Base-by-base conservation (phyloP, 306 rosid species). In the Ormosia emarginata region DNA sequence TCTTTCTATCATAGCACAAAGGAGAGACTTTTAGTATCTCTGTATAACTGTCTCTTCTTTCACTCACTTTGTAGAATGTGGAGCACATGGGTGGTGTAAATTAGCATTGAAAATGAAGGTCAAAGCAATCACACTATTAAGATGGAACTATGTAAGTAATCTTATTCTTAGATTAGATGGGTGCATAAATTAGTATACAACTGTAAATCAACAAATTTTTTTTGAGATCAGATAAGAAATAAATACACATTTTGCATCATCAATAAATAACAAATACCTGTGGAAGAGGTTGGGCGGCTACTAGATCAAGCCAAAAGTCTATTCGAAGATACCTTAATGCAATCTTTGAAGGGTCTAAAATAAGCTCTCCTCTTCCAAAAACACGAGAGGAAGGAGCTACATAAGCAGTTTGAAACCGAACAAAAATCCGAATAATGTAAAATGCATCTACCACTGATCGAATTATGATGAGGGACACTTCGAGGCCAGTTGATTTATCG, bases 361-460 rank as follows among this genome's bases (percentile, higher is more conserved):
- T 71, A 24, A 90, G 91, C 87, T 90, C 93, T 77, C 93, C 91
- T 86, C 93, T 84, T 32, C 93, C 93, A 80, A 79, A 88, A 63
- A 90, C 91, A 12, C 90, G 90, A 82, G 93, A 90, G 24, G 93
- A 88, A 64, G 93, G 89, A 50, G 89, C 91, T 29, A 88, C 46
- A 77, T 86, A 90, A 68, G 93, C 93, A 2, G 89, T 90, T 52
- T 81, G 88, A 80, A 90, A 90, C 74, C 81, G 72, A 64, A 90
- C 64, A 81, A 76, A 86, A 77, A 88, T 90, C 79, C 82, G 91
- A 84, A 90, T 11, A 63, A 90, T 61, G 79, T 86, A 90, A 82
- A 90, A 88, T 12, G 85, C 87, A 84, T 90, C 93, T 61, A 80
- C 80, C 77, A 86, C 8, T 13, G 93, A 49, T 57, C 91, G 85